These are phyloP conservation scores for Emmonsia crescens DNA, from an alignment of 2,329 filamentous ascomycete species.

Conservation along the genomic window DNA sequence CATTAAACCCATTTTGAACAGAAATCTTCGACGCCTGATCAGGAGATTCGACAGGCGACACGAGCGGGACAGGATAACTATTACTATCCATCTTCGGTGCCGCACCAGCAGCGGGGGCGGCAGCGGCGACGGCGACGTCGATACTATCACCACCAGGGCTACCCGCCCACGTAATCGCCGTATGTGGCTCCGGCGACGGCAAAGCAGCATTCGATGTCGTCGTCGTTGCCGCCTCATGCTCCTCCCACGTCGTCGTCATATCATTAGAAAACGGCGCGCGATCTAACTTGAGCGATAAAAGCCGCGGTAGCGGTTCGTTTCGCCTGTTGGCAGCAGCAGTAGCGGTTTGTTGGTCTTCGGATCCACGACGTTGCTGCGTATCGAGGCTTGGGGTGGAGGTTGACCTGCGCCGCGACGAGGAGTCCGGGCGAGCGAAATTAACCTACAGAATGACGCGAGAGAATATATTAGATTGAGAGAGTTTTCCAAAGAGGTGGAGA, in stretches of 20 bases:
- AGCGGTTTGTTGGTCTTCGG: neutral
- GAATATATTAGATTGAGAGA: constrained; percentile 8
- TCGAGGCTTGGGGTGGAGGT: neutral
- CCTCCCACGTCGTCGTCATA: neutral
- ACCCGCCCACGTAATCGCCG: neutral
- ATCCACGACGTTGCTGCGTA: neutral
- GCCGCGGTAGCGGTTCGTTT: neutral
- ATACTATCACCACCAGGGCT: no score
- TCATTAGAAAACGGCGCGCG: neutral
- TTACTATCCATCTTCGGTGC: neutral
- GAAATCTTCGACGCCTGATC: neutral
- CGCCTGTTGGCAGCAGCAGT: neutral
- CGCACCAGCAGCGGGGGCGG: no score
- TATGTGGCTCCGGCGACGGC: neutral
- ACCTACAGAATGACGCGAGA: constrained; percentile 6
- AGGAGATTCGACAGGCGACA: neutral
- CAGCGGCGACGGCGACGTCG: no score
- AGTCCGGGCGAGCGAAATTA: neutral
- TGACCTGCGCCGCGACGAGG: neutral
- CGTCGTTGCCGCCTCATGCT: neutral
- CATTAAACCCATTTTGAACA: neutral
- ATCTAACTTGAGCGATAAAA: constrained; percentile 2
- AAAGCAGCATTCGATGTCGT: neutral
- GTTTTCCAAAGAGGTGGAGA: neutral
- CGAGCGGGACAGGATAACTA: neutral